Evolutionary conservation across 352 stramenopile species (phyloP), one percentile per base, ranked within the genome.

Genomic region (Phytophthora chlamydospora): DNA sequence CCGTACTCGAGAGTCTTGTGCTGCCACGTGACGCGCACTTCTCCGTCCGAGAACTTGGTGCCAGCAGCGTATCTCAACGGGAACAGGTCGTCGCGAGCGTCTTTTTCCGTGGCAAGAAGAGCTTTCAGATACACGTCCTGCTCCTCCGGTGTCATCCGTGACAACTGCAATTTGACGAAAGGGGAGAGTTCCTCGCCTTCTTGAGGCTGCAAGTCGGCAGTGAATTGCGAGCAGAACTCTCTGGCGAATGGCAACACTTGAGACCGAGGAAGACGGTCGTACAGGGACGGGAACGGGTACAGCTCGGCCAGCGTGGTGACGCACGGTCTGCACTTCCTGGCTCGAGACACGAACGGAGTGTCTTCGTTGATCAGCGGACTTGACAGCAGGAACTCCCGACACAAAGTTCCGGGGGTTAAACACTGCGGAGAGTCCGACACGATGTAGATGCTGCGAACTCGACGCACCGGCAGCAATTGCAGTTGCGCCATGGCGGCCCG

Each of bases 311-410:
- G 73, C 21, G 78, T 93, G 17, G 82, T 81, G 43, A 78, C 60
- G 42, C 71, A 86, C 4, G 63, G 75, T 27, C 68, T 73, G 47
- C 77, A 89, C n/a, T 78, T 76, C 12, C 74, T 60, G 11, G 90
- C 85, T 12, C 71, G 76, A 8, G 81, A 71, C 51, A 90, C 73
- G 66, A 88, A 89, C 7, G 88, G 78, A 42, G 83, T 88, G 61
- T 84, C 56, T 9, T 62, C 51, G 33, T 50, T 71, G 11, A 84
- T 72, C 42, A 81, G 61, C 40, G 83, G 67, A 52, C 88, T 90
- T 8, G 85, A 88, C 39, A 71, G 74, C 58, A 97, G 76, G 65
- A 95, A 97, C 63, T 97, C 89, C 34, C 91, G 76, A 68, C 91
- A 97, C 0, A 97, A 62, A 52, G 88, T 88, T 13, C 91, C 89